A percentile compares a stretch with the other conserved stretches of the same genome.
Evolutionary conservation across 805 yeast genomes (phyloP).

Genomic region (Candida ipomoeae): DNA sequence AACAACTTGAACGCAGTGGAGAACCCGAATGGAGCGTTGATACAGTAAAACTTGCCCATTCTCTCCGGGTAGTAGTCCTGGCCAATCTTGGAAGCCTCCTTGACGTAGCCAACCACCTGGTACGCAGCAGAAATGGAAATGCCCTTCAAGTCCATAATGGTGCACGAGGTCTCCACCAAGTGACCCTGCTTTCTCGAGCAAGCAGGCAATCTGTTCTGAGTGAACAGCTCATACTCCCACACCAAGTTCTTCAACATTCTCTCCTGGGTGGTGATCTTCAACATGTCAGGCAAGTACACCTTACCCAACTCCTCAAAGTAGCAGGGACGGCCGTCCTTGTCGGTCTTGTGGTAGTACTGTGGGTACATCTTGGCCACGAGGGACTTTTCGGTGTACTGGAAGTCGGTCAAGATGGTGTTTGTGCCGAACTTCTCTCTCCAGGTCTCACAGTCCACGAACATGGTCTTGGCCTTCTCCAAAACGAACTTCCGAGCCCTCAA

Average conservation of each 20-base stretch:
- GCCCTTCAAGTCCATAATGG: constrained; percentile 92
- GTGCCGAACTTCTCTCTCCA: constrained; percentile 90
- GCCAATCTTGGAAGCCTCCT: constrained; percentile 90
- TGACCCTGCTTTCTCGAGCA: constrained; percentile 78
- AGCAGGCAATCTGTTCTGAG: constrained; percentile 82
- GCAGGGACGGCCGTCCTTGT: constrained; percentile 94
- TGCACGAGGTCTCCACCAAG: constrained; percentile 92
- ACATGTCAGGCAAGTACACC: constrained; percentile 86
- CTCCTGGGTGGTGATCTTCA: constrained; percentile 89
- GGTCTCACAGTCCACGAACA: constrained; percentile 83
- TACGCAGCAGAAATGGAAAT: constrained; percentile 80
- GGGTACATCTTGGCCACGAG: constrained; percentile 87
- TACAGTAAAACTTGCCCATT: constrained; percentile 95
- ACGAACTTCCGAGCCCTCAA: constrained; percentile 95
- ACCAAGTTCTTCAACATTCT: constrained; percentile 94
- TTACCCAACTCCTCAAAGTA: constrained; percentile 91
- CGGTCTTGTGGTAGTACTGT: constrained; percentile 95
- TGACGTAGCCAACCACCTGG: constrained; percentile 81
- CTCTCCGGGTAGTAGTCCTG: constrained; percentile 98
- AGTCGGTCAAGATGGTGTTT: constrained; percentile 80
- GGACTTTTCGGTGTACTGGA: constrained; percentile 91
- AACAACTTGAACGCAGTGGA: constrained; percentile 87
- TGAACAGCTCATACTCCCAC: constrained; percentile 96
- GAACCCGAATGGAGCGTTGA: constrained; percentile 97
- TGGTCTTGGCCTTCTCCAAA: constrained; percentile 66